Evolutionary conservation across 2,329 filamentous ascomycete species (phyloP).

Genomic region (Colletotrichum cordylinicola): DNA sequence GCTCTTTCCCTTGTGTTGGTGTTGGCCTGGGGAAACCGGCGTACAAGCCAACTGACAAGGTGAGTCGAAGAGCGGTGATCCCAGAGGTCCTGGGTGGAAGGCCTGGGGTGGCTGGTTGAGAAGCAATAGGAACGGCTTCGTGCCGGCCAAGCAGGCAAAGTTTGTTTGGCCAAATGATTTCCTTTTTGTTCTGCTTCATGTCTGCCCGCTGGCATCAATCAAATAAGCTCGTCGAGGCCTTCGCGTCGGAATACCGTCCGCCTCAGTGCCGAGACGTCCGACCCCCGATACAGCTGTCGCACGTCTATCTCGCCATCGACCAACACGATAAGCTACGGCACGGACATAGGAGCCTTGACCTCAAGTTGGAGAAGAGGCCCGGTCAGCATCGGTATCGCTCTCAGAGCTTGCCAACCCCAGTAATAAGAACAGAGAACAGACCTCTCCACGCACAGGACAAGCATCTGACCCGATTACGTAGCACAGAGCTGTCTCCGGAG

Average conservation of each 20-base stretch:
- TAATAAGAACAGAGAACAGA: not conserved
- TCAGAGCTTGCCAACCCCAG: not conserved
- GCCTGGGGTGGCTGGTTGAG: slow-evolving; percentile 1
- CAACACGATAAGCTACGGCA: slow-evolving; percentile 12
- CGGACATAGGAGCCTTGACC: not conserved
- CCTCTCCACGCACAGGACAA: slow-evolving; percentile 2
- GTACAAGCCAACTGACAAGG: not conserved
- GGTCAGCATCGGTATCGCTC: slow-evolving; percentile 1
- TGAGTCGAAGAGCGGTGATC: not conserved
- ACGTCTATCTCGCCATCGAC: slow-evolving; percentile 16
- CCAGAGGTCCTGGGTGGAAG: not conserved
- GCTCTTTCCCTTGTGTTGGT: not conserved
- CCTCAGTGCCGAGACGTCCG: slow-evolving; percentile 15
- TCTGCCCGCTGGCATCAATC: not conserved
- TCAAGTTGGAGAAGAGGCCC: not conserved
- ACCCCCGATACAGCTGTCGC: slow-evolving; percentile 19
- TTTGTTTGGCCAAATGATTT: slow-evolving; percentile 10
- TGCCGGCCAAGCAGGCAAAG: not conserved
- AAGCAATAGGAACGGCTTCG: not conserved
- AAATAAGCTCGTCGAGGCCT: slow-evolving; percentile 14
- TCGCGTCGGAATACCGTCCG: slow-evolving; percentile 6
- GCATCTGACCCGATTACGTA: not conserved
- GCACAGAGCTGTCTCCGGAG: not conserved
- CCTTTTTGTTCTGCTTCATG: not conserved
- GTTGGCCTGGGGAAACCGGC: not conserved